Conservation (phyloP, 192 early-diverging fungal genomes). For the Backusella mclennaniae region DNA sequence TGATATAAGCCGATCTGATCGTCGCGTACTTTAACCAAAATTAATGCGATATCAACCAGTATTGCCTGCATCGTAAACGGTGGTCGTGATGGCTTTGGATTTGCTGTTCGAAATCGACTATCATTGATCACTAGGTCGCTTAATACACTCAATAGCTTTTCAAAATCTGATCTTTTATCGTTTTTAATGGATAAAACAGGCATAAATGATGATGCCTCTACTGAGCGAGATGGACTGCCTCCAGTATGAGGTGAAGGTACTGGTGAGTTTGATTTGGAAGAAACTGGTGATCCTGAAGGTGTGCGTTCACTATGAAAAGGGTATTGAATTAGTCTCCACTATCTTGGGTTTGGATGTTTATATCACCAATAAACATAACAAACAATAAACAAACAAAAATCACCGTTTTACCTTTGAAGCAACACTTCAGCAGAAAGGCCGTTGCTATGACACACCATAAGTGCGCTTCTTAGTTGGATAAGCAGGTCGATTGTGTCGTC, state of each 20-base stretch:
- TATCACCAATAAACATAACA: background rate
- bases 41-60: constrained; percentile 45
- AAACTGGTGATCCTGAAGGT: constrained; percentile 10
- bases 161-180: constrained; percentile 9
- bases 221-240: background rate
- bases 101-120: constrained; percentile 45
- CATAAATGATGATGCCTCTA: constrained; percentile 5
- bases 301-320: constrained; percentile 7
- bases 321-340: background rate
- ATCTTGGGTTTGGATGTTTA: background rate
- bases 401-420: constrained; percentile 12
- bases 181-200: constrained; percentile 5
- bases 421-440: constrained; percentile 7
- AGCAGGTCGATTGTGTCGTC: constrained; percentile 34
- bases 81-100: constrained; percentile 50
- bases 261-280: constrained; percentile 17
- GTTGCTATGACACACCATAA: constrained; percentile 11
- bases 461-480: constrained; percentile 22
- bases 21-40: constrained; percentile 34
- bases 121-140: constrained; percentile 56
- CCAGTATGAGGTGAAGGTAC: constrained; percentile 9
- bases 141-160: constrained; percentile 40
- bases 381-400: background rate
- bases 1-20: constrained; percentile 44
- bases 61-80: constrained; percentile 49